A percentile compares a stretch with the other conserved stretches of the same genome.
phyloP scores from a whole-genome alignment of 306 rosid species.

The Lathyrus tuberosus region DNA sequence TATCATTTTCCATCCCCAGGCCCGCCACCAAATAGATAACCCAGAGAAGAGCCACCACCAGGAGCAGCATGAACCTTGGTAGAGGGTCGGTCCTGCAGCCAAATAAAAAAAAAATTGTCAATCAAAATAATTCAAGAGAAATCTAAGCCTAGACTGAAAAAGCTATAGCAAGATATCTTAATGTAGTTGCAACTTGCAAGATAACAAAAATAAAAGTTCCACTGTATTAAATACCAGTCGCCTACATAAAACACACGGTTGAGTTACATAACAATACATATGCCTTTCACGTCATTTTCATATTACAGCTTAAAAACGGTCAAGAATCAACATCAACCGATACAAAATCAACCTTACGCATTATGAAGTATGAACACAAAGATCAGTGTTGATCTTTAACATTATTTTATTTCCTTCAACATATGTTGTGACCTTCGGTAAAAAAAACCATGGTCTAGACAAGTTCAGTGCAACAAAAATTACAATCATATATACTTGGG shows the following conservation, averaged over 20 bases:
- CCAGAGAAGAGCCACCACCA: slow-evolving; percentile 96
- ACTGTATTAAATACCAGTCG: neutral
- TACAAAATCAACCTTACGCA: neutral
- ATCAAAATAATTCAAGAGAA: slow-evolving; percentile 2
- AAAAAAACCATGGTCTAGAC: neutral
- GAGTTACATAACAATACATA: too few species aligned
- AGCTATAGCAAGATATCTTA: too few species aligned
- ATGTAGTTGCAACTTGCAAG: slow-evolving; percentile 12
- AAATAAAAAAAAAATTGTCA: slow-evolving; percentile 17
- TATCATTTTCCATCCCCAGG: slow-evolving; percentile 68
- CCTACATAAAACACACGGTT: neutral
- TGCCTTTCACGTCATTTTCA: too few species aligned
- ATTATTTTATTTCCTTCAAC: neutral
- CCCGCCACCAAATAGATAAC: slow-evolving; percentile 87
- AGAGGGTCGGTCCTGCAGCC: slow-evolving; percentile 92
- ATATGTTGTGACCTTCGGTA: neutral
- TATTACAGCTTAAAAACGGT: too few species aligned
- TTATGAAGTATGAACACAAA: neutral
- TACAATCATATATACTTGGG: neutral
- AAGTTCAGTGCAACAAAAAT: neutral
- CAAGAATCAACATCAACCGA: slow-evolving; percentile 3
- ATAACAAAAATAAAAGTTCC: slow-evolving; percentile 2
- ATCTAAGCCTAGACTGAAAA: too few species aligned
- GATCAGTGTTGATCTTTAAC: neutral
- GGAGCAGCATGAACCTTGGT: slow-evolving; percentile 98